These are phyloP conservation scores for Closterium sp. DNA, from an alignment of 139 green algal species.

Conservation along the genomic window DNA sequence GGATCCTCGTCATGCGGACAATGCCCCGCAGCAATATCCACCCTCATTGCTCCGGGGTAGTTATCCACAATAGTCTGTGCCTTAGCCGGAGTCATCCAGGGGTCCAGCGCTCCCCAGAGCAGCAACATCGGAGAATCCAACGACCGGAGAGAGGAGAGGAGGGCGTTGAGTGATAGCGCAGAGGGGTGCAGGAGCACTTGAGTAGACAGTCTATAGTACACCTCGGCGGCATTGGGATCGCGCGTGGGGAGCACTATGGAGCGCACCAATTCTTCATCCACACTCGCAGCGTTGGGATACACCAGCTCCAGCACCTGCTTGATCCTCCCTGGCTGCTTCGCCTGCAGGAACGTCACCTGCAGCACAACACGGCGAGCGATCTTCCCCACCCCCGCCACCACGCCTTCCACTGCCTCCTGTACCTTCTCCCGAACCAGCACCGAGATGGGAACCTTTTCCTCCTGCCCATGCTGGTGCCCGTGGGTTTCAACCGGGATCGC, in stretches of 20 bases:
- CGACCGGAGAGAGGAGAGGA: conserved; percentile 19
- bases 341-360: conserved; percentile 45
- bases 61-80: conserved; percentile 34
- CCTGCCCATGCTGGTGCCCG: not conserved
- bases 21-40: conserved; percentile 35
- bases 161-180: conserved; percentile 25
- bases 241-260: conserved; percentile 29
- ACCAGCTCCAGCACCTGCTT: conserved; percentile 37
- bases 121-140: conserved; percentile 32
- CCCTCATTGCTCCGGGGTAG: conserved; percentile 14
- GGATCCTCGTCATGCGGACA: conserved; percentile 46
- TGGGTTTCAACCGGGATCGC: not conserved
- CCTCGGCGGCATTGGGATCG: conserved; percentile 38
- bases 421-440: not conserved
- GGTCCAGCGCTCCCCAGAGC: conserved; percentile 49
- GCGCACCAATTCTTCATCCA: conserved; percentile 37
- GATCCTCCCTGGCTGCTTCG: conserved; percentile 33
- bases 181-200: conserved; percentile 32
- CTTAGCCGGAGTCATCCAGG: conserved; percentile 48
- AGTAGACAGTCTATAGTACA: conserved; percentile 39
- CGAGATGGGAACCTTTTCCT: not conserved
- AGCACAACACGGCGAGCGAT: conserved; percentile 13
- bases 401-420: not conserved
- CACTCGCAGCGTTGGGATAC: conserved; percentile 20
- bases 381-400: conserved; percentile 10